A percentile compares a stretch with the other conserved stretches of the same genome.
Conservation (phyloP, 495 filamentous ascomycete genomes). For the Cercophora samala region DNA sequence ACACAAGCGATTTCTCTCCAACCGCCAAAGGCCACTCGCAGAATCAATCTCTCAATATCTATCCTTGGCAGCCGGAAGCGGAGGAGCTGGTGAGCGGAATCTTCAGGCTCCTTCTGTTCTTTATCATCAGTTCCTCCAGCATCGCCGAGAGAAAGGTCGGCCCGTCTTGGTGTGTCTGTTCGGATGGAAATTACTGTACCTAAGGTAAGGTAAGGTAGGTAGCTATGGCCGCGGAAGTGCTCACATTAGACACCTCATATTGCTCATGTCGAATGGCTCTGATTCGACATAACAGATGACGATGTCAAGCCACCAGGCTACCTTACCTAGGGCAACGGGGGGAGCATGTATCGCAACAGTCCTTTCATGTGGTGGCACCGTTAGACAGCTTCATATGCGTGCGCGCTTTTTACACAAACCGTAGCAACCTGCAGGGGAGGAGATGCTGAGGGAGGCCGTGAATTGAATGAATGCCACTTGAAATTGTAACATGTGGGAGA, state of each 20-base stretch:
- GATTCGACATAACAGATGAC: neutral
- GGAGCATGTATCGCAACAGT: neutral
- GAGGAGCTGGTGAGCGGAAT: constrained; percentile 6
- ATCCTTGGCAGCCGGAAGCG: constrained; percentile 18
- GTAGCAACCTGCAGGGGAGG: neutral
- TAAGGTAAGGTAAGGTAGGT: neutral
- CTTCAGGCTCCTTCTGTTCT: neutral
- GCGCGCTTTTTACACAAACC: constrained; percentile 1
- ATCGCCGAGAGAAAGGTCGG: neutral
- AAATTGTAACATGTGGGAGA: neutral
- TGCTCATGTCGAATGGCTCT: neutral
- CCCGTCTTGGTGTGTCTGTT: neutral
- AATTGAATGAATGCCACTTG: neutral
- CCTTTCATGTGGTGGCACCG: neutral
- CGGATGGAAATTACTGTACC: neutral
- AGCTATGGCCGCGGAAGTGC: neutral
- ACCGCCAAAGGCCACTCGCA: neutral
- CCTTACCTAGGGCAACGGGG: neutral
- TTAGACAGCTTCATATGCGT: neutral
- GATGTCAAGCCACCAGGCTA: neutral
- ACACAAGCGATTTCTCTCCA: constrained; percentile 22
- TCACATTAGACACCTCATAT: neutral
- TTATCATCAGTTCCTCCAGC: neutral
- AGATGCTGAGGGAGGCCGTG: neutral
- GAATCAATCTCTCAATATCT: constrained; percentile 2